These are phyloP conservation scores for Albizia julibrissin DNA, from an alignment of 306 rosid species.

Conservation along the genomic window DNA sequence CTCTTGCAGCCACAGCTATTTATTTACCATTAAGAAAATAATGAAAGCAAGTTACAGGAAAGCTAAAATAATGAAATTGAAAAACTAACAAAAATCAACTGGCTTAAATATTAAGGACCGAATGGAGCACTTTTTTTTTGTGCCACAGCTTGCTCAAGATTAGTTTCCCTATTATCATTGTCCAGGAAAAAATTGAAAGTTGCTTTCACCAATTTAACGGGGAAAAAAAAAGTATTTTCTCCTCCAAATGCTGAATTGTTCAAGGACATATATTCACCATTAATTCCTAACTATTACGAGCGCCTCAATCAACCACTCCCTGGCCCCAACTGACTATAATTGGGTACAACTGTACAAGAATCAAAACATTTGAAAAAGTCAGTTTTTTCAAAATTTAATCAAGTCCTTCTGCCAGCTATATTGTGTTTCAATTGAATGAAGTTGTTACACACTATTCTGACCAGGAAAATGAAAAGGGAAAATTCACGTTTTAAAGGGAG, in stretches of 20 bases:
- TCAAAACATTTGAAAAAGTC: neutral
- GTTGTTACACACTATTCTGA: neutral
- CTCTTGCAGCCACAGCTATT: slow-evolving; percentile 68
- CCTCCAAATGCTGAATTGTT: neutral
- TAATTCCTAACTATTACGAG: neutral
- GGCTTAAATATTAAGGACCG: neutral
- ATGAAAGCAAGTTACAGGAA: neutral
- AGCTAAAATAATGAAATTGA: neutral
- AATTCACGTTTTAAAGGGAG: neutral
- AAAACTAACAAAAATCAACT: neutral
- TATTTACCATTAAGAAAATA: slow-evolving; percentile 28
- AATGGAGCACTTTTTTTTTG: neutral
- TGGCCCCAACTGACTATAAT: neutral
- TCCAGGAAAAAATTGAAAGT: neutral
- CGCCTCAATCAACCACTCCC: neutral
- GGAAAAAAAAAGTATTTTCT: no score
- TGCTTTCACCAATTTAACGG: neutral
- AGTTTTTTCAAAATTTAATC: neutral
- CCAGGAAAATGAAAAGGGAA: neutral
- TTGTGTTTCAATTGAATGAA: neutral
- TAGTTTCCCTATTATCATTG: neutral
- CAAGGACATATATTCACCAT: neutral
- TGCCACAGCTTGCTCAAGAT: neutral
- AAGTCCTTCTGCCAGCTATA: neutral
- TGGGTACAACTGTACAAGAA: neutral